A percentile compares a stretch with the other conserved stretches of the same genome.
Conservation (phyloP, 257 asterid species). For the Solanum sitiens region DNA sequence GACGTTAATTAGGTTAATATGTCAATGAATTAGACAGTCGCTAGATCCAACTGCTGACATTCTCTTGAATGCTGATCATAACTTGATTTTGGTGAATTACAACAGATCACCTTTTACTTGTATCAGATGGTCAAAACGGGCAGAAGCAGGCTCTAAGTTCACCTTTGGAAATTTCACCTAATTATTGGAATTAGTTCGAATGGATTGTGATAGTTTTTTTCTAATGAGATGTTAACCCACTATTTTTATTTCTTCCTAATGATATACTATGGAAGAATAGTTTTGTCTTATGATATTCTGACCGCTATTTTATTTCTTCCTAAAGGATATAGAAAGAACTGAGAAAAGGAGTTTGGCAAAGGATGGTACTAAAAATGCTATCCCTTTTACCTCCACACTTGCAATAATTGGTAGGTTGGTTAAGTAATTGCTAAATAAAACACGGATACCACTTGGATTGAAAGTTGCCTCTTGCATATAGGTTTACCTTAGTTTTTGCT, state of each 20-base stretch:
- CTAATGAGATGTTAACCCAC: not conserved
- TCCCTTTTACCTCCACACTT: not conserved
- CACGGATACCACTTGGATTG: not conserved
- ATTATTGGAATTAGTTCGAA: not conserved
- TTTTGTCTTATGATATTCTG: not conserved
- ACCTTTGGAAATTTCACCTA: not conserved
- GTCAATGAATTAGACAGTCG: not conserved
- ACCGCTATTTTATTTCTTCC: not conserved
- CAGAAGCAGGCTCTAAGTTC: not conserved
- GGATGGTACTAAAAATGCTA: not conserved
- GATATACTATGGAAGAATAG: not conserved
- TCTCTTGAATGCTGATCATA: not conserved
- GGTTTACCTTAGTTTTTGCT: constrained; percentile 6
- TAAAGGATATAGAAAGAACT: not conserved
- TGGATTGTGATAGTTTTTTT: not conserved
- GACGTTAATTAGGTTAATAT: not conserved
- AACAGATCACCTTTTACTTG: not conserved
- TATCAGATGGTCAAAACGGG: not conserved
- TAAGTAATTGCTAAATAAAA: not conserved
- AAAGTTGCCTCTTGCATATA: not conserved
- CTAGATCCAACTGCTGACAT: not conserved
- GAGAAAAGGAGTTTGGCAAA: not conserved
- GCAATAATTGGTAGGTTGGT: not conserved
- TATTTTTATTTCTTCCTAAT: not conserved
- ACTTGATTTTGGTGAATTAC: not conserved